Evolutionary conservation across 2,329 filamentous ascomycete genomes (phyloP).

Genomic region (Beauveria medogensis): DNA sequence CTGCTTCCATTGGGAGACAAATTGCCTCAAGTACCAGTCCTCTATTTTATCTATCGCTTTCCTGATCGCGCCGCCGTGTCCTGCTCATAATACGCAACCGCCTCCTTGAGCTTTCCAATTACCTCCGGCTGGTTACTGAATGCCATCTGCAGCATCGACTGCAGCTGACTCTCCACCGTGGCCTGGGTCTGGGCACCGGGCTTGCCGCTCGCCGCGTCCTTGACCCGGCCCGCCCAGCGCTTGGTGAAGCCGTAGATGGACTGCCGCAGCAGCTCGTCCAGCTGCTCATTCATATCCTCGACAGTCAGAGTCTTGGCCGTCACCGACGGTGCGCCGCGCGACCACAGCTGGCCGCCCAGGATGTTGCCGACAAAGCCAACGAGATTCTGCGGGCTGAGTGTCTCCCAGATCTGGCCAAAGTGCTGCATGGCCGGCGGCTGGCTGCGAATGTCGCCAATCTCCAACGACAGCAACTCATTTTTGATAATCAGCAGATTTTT

Average conservation of each 20-base stretch:
- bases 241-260: conserved; percentile 57
- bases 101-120: conserved; percentile 51
- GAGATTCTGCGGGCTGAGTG: conserved; percentile 49
- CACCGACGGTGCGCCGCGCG: conserved; percentile 24
- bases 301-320: conserved; percentile 34
- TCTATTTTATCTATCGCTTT: conserved; percentile 1
- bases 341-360: conserved; percentile 48
- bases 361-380: conserved; percentile 51
- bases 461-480: conserved; percentile 90
- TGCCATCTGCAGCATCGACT: conserved; percentile 46
- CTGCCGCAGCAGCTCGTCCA: conserved; percentile 54
- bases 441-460: conserved; percentile 66
- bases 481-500: conserved; percentile 93
- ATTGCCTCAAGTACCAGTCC: neutral
- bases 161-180: conserved; percentile 48
- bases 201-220: conserved; percentile 40
- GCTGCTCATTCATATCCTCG: conserved; percentile 55
- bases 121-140: conserved; percentile 54
- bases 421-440: conserved; percentile 45
- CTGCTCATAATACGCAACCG: conserved; percentile 48
- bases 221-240: conserved; percentile 45
- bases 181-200: conserved; percentile 41
- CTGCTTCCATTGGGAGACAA: neutral
- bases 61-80: conserved; percentile 31
- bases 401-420: conserved; percentile 58